phyloP scores from a whole-genome alignment of 139 green algal species.

The Astrephomene gubernaculifera region DNA sequence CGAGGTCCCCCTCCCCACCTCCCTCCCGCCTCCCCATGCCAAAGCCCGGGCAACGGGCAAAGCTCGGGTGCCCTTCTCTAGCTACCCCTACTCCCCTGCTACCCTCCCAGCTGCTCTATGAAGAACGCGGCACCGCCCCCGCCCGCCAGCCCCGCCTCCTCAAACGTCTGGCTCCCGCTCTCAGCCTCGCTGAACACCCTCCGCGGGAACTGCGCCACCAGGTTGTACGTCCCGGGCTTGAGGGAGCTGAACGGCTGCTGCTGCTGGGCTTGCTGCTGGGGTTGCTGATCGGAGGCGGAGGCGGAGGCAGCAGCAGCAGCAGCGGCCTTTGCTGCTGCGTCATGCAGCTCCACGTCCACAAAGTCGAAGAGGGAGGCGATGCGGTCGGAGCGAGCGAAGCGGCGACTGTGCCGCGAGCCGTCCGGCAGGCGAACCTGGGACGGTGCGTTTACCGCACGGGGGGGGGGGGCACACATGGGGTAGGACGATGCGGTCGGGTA shows the following conservation, averaged over 20 bases:
- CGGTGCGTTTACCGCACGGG: too few species aligned
- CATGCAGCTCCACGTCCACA: slow-evolving; percentile 76
- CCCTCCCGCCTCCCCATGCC: too few species aligned
- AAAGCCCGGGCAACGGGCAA: too few species aligned
- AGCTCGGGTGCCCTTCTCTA: too few species aligned
- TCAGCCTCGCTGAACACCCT: slow-evolving; percentile 38
- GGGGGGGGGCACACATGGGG: too few species aligned
- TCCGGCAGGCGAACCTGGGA: slow-evolving; percentile 74
- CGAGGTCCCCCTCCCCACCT: too few species aligned
- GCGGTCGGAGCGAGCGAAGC: slow-evolving; percentile 64
- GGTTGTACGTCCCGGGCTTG: slow-evolving; percentile 70
- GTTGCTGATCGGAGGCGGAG: too few species aligned
- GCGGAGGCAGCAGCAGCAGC: not conserved
- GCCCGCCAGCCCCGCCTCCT: slow-evolving; percentile 33
- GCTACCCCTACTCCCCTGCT: not conserved
- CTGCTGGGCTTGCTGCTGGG: not conserved
- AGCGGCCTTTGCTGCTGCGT: not conserved
- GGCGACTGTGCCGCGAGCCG: slow-evolving; percentile 67
- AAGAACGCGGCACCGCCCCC: slow-evolving; percentile 38
- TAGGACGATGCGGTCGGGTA: too few species aligned
- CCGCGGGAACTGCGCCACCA: slow-evolving; percentile 81
- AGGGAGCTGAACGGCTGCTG: too few species aligned
- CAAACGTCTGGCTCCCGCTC: slow-evolving; percentile 12
- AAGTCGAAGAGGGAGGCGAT: slow-evolving; percentile 81
- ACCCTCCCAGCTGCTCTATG: slow-evolving; percentile 3